Conservation (phyloP, 208 protist genomes). For the Trypanosoma mega region DNA sequence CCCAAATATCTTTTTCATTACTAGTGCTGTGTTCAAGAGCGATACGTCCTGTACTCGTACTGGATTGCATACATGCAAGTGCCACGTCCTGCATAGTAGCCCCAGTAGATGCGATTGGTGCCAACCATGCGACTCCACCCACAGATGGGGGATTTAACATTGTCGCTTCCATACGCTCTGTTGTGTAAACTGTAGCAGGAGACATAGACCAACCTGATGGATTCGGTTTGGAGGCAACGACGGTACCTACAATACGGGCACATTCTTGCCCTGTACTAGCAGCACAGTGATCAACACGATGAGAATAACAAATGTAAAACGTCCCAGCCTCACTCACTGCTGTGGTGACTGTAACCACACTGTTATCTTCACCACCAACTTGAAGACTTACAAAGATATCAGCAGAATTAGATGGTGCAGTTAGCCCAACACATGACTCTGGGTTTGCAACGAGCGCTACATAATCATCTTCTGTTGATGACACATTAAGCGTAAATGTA, state of each 20-base stretch:
- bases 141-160: conserved; percentile 27
- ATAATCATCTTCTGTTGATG: conserved; percentile 54
- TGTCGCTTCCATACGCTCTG: conserved; percentile 33
- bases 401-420: conserved; percentile 2
- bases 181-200: conserved; percentile 57
- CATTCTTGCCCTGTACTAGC: conserved; percentile 41
- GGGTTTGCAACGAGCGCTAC: conserved; percentile 49
- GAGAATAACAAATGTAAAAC: conserved; percentile 84
- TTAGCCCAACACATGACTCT: conserved; percentile 43
- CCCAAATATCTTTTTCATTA: conserved; percentile 30
- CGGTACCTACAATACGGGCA: conserved; percentile 65
- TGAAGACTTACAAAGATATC: conserved; percentile 10
- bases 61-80: conserved; percentile 32
- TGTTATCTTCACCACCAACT: neutral
- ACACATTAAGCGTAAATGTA: conserved; percentile 40
- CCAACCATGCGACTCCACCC: neutral
- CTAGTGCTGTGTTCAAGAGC: conserved; percentile 32
- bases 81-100: conserved; percentile 46
- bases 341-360: conserved; percentile 33
- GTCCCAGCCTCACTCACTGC: conserved; percentile 47
- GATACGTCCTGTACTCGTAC: conserved; percentile 15
- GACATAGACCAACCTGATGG: conserved; percentile 53
- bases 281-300: conserved; percentile 41
- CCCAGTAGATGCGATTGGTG: neutral
- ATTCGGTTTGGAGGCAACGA: conserved; percentile 44